Evolutionary conservation across 2,329 filamentous ascomycete species (phyloP), one percentile per base, ranked within the genome.

Genomic region (Fusarium pseudonygamai): DNA sequence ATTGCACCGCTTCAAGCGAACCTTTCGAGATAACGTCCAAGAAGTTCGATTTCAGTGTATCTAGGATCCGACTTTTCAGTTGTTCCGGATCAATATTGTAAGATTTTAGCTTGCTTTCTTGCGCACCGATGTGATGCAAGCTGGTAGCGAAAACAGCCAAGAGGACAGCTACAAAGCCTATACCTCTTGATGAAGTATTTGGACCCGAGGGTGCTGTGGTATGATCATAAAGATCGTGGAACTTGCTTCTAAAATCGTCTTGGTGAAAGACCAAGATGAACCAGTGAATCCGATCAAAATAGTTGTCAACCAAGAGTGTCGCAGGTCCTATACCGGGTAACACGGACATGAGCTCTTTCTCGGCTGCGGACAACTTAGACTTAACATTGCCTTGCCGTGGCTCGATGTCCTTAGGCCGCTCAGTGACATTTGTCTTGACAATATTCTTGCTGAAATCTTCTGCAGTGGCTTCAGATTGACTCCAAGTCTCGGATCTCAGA

Each of bases 1-100:
- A 79, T 15, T 83, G 81, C 0, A 80, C 81, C 0, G 75, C 73
- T 36, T 82, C 80, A 6, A 83, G 45, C 4, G 77, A 76, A 3
- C 74, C 75, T 13, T 10, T 30, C 4, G 32, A 32, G 14, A 32
- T 13, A 14, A 32, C 14, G 28, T 76, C 73, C 4, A 76, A 16
- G 42, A 75, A 55, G 28, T 59, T 72, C 1, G 65, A 32, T 20
- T 61, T 62, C 0, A 75, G 24, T 0, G 32, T 39, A 3, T 34
- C 45, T 22, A 73, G 10, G 7, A 75, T 60, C 5, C 30, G 24
- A 12, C 58, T 26, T 24, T 64, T 45, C 2, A 75, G 16, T 15
- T 24, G 5, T 22, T 65, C 22, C 0, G 47, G 5, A 1, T 72
- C 40, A 15, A 68, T 11, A 6, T 60, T 49, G 14, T 45, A 20